These are phyloP conservation scores for Ceratocystis albifundus DNA, from an alignment of 2,329 filamentous ascomycete genomes.

Conservation along the genomic window DNA sequence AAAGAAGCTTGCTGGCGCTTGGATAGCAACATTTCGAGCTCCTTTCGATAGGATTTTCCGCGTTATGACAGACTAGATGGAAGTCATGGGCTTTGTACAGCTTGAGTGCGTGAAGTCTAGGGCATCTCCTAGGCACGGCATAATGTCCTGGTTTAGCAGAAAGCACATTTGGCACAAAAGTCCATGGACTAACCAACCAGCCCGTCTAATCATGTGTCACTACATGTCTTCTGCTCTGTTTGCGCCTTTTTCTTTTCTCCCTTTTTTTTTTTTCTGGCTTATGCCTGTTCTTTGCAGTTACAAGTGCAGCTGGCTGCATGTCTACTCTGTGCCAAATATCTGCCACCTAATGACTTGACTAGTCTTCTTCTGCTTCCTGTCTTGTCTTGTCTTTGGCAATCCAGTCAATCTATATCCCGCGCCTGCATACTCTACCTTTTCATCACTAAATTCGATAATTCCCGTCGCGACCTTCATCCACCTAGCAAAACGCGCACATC, in stretches of 20 bases:
- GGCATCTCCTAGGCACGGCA: slow-evolving; percentile 3
- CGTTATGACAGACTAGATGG: not conserved
- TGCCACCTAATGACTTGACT: not conserved
- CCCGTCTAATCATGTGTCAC: slow-evolving; percentile 1
- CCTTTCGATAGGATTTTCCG: not conserved
- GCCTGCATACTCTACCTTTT: not conserved
- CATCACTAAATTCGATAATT: slow-evolving; percentile 4
- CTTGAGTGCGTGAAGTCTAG: not conserved
- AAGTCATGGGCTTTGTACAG: not conserved
- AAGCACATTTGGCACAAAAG: slow-evolving; percentile 3
- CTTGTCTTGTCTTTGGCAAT: not conserved
- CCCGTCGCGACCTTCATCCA: not conserved
- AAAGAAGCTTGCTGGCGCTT: not conserved
- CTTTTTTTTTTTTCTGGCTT: not conserved
- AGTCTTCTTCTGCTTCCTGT: not conserved
- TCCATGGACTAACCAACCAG: slow-evolving; percentile 4
- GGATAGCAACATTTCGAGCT: not conserved
- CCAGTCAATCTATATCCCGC: not conserved
- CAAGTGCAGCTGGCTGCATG: not conserved
- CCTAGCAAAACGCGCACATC: not conserved
- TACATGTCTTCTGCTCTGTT: not conserved
- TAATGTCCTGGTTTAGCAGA: not conserved
- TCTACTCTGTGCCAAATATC: not conserved
- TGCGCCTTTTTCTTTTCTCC: not conserved
- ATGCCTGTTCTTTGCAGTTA: not conserved